Base-by-base conservation (phyloP, 345 rosid species). In the Boechera divaricarpa region DNA sequence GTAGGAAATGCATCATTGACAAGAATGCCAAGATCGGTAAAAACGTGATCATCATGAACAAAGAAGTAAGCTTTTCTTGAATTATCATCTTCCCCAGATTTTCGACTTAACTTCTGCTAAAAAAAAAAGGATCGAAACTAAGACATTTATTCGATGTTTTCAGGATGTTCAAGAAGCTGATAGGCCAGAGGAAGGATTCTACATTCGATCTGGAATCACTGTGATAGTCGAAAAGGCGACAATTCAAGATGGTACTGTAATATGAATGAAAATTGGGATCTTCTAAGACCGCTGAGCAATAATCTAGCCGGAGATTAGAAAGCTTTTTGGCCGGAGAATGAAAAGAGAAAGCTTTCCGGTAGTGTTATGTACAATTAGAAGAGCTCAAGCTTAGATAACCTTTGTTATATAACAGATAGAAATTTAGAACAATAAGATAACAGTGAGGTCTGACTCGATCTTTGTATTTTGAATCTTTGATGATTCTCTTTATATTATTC, bases 1-100 rank as follows among this genome's bases (percentile, higher is more conserved):
- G 63, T 82, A 91, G 97, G 85, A 88, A 93, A 70, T 91, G 96
- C 66, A 91, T 93, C 73, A 90, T 93, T 52, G 93, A 91, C 87
- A 90, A 82, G 83, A 91, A 93, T 31, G 91, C 95, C 12, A 89
- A 79, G 74, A 91, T 91, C 3, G 98, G 95, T 51, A 86, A 85
- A 77, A 83, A 93, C 21, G 95, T 90, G 51, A 63, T 88, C 70
- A 90, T 93, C 65, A 81, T 82, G 61, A 93, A 93, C 85, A 85
- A 77, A 78, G 94, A 84, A 57, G 97, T 93, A 87, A 88, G 97
- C 57, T 63, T 76, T 62, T 49, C 72, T 38, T 58, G 31, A 21
- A 21, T 21, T 21, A 21, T 21, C 24, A 21, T 21, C 24, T 21
- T 21, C 24, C 24, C 24, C 24, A 21, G 24, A 1, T 21, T 21